Conservation (phyloP, 2,329 filamentous ascomycete species). For the Ophiostoma tasmaniense region DNA sequence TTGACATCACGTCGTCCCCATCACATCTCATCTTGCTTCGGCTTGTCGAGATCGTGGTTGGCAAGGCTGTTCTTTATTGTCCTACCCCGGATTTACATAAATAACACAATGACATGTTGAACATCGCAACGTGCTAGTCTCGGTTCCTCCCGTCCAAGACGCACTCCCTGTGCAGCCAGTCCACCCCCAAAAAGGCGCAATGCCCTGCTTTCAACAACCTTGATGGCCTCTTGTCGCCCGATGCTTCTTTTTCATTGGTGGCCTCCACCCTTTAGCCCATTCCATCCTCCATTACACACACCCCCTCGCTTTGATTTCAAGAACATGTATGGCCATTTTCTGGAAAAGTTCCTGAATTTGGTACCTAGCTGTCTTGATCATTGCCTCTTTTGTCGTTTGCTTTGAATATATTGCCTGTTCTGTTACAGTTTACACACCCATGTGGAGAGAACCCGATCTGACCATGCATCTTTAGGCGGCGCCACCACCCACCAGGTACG, state of each 20-base stretch:
- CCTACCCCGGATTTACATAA: constrained; percentile 6
- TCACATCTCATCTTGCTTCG: constrained; percentile 18
- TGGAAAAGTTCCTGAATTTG: constrained; percentile 2
- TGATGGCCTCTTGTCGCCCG: constrained; percentile 17
- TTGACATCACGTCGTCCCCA: constrained; percentile 9
- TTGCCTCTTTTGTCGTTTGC: constrained; percentile 7
- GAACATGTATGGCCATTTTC: constrained; percentile 10
- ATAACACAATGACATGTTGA: not conserved
- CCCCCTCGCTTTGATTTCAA: not conserved
- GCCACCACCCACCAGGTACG: constrained; percentile 67
- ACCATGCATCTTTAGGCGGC: constrained; percentile 48
- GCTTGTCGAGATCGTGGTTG: constrained; percentile 7
- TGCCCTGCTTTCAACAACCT: constrained; percentile 13
- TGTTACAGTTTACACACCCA: constrained; percentile 5
- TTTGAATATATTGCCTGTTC: constrained; percentile 14
- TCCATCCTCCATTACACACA: constrained; percentile 12
- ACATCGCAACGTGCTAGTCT: constrained; percentile 12
- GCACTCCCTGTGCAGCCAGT: constrained; percentile 2
- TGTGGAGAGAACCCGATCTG: constrained; percentile 24
- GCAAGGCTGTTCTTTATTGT: not conserved
- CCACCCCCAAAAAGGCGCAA: not conserved
- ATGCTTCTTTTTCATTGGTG: not conserved
- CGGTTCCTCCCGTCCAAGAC: constrained; percentile 17
- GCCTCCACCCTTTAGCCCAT: not conserved
- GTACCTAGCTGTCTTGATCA: constrained; percentile 10